These are phyloP conservation scores for Globisporangium viniferum DNA, from an alignment of 352 stramenopile species.

Conservation along the genomic window DNA sequence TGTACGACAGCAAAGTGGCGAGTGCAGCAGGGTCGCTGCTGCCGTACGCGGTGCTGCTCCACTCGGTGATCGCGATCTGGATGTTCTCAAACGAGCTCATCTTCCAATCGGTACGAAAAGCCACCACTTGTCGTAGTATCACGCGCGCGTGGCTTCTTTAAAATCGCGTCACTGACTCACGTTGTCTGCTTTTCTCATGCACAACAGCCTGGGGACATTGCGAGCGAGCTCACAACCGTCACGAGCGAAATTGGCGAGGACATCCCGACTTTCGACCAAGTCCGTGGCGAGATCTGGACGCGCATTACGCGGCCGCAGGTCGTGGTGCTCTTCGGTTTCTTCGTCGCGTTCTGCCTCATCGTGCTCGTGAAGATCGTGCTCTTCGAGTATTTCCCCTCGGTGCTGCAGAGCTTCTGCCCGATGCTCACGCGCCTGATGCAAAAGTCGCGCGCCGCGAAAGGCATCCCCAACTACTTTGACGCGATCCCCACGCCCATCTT, in stretches of 20 bases:
- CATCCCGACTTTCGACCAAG: conserved; percentile 48
- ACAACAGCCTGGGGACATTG: conserved; percentile 16
- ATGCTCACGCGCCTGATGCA: conserved; percentile 51
- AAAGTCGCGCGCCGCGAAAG: conserved; percentile 51
- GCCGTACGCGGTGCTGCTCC: conserved; percentile 70
- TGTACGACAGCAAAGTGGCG: conserved; percentile 73
- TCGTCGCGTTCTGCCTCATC: conserved; percentile 42
- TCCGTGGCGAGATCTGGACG: conserved; percentile 45
- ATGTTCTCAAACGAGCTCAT: conserved; percentile 88
- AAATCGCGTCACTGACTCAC: not conserved
- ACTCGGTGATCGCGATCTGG: conserved; percentile 76
- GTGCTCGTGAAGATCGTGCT: conserved; percentile 59
- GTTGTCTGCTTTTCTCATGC: not conserved
- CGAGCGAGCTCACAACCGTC: conserved; percentile 12
- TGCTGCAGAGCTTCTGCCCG: conserved; percentile 56
- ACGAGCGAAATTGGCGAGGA: conserved; percentile 33
- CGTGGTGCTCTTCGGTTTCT: conserved; percentile 75
- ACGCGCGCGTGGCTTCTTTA: not conserved
- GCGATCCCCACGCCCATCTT: conserved; percentile 63
- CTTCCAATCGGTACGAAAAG: conserved; percentile 53
- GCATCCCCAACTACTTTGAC: conserved; percentile 84
- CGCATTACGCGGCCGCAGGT: conserved; percentile 69
- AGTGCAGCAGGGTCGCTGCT: conserved; percentile 51
- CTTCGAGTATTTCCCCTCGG: conserved; percentile 64
- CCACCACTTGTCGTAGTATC: not conserved